Conservation (phyloP, 2,329 filamentous ascomycete species). For the Apiospora hydei region DNA sequence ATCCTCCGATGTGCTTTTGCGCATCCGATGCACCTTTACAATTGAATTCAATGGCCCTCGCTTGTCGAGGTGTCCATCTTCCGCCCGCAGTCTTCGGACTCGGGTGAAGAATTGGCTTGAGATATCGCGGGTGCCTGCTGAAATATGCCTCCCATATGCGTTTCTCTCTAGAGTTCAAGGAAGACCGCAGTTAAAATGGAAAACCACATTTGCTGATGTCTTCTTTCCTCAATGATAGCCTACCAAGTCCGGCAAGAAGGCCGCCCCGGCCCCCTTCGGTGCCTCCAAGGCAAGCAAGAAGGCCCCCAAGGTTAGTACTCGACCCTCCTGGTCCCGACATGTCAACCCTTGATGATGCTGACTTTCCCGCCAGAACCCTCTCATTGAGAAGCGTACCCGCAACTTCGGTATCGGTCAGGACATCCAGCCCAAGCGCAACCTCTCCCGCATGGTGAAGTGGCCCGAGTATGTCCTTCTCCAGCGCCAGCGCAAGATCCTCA, state of each 20-base stretch:
- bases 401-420: constrained; percentile 99
- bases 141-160: constrained; percentile 56
- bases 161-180: constrained; percentile 92
- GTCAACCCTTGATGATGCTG: constrained; percentile 31
- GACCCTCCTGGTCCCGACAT: neutral
- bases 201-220: constrained; percentile 91
- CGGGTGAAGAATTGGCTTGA: constrained; percentile 73
- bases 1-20: constrained; percentile 42
- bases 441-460: constrained; percentile 99
- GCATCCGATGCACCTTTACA: constrained; percentile 36
- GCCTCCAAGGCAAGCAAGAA: constrained; percentile 96
- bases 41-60: constrained; percentile 39
- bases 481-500: constrained; percentile 93
- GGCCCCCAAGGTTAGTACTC: constrained; percentile 84
- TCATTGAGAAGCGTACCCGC: constrained; percentile 95
- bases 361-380: constrained; percentile 78
- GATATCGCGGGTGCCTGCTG: constrained; percentile 54
- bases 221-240: constrained; percentile 99
- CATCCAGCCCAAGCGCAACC: constrained; percentile 95
- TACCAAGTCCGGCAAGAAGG: constrained; percentile 98
- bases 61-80: constrained; percentile 46
- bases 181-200: constrained; percentile 75
- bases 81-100: constrained; percentile 52
- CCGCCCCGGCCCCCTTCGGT: constrained; percentile 95
- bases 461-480: constrained; percentile 99